Conservation (phyloP, 257 asterid genomes). For the Lavandula angustifolia region DNA sequence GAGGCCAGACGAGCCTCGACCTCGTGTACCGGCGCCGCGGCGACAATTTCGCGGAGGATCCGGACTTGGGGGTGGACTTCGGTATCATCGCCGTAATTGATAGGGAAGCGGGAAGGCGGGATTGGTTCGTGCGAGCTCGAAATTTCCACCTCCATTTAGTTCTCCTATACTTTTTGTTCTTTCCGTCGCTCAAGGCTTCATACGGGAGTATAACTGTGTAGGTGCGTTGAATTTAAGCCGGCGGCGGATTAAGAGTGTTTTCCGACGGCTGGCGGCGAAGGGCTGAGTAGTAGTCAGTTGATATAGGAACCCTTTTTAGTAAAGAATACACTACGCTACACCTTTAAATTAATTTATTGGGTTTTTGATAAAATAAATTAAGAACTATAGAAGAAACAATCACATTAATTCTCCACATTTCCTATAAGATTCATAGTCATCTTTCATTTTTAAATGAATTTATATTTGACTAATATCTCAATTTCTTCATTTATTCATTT, state of each 20-base stretch:
- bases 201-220: neutral
- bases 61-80: constrained; percentile 43
- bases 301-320: neutral
- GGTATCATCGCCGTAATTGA: constrained; percentile 34
- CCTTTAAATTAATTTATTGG: too few species aligned
- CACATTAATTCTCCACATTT: too few species aligned
- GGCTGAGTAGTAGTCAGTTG: neutral
- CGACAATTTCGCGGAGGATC: constrained; percentile 54
- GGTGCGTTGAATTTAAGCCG: neutral
- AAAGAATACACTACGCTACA: neutral
- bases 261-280: constrained; percentile 14
- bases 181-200: constrained; percentile 1
- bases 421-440: too few species aligned
- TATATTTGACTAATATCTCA: too few species aligned
- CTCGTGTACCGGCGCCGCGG: constrained; percentile 41
- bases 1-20: constrained; percentile 53
- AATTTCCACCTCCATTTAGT: constrained; percentile 40
- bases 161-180: neutral
- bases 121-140: constrained; percentile 18
- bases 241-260: neutral
- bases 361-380: too few species aligned
- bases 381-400: too few species aligned
- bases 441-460: too few species aligned
- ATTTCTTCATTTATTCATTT: too few species aligned
- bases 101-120: constrained; percentile 36